These are phyloP conservation scores for Heliamphora pulchella DNA, from an alignment of 179 eudicot species.

Conservation along the genomic window DNA sequence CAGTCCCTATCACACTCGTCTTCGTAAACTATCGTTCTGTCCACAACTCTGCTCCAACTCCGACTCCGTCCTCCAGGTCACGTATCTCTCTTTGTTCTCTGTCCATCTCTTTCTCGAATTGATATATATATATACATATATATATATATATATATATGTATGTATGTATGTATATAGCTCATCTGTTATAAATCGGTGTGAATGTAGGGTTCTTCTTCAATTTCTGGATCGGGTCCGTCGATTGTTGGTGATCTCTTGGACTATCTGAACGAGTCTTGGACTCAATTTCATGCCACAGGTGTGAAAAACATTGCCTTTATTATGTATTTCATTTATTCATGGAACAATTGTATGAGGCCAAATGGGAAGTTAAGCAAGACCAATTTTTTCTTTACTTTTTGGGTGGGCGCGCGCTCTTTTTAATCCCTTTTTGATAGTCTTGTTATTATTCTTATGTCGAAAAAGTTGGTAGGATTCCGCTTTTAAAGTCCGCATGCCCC, in stretches of 20 bases:
- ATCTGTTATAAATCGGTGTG: background rate
- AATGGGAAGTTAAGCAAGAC: no score
- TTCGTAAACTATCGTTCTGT: constrained; percentile 25
- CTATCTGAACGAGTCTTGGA: constrained; percentile 96
- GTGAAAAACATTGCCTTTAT: background rate
- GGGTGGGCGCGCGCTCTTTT: no score
- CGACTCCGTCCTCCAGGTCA: constrained; percentile 28
- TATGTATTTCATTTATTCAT: background rate
- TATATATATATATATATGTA: no score
- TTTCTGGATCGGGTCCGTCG: constrained; percentile 43
- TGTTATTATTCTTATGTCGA: no score
- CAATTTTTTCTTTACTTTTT: no score
- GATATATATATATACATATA: no score
- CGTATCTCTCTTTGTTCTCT: background rate
- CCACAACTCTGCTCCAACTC: constrained; percentile 41
- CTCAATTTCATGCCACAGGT: constrained; percentile 99
- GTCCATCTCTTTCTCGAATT: background rate
- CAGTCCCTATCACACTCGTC: constrained; percentile 5
- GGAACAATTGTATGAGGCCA: no score
- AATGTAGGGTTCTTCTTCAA: constrained; percentile 32
- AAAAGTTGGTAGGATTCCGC: no score
- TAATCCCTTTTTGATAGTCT: no score
- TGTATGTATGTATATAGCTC: background rate
- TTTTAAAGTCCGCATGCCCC: no score
- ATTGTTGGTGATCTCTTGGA: constrained; percentile 78